phyloP scores from a whole-genome alignment of 164 flowering plant species.

The Liquidambar formosana region DNA sequence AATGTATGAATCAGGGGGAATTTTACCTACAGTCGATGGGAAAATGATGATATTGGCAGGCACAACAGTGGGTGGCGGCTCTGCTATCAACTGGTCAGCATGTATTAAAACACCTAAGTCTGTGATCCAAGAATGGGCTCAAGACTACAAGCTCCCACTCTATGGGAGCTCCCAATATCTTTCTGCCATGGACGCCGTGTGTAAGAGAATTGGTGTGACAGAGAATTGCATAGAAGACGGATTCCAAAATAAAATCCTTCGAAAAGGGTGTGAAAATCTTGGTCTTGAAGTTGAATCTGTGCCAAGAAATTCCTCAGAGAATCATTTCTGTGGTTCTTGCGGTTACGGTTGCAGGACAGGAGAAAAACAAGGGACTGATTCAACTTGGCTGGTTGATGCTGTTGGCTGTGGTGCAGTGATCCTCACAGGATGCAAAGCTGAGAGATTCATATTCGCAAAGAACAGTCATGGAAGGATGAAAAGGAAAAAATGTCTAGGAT shows the following conservation, averaged over 20 bases:
- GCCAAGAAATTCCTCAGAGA: constrained; percentile 59
- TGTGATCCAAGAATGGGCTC: constrained; percentile 58
- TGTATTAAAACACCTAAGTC: constrained; percentile 53
- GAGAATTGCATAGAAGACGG: constrained; percentile 53
- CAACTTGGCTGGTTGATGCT: constrained; percentile 82
- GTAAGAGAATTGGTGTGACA: constrained; percentile 59
- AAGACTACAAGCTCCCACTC: constrained; percentile 34
- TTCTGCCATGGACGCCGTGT: constrained; percentile 67
- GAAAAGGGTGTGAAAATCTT: constrained; percentile 67
- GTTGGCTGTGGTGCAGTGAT: constrained; percentile 66
- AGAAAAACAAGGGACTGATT: constrained; percentile 64
- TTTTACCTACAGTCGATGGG: constrained; percentile 36
- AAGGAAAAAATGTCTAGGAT: constrained; percentile 59
- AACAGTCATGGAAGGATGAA: constrained; percentile 23
- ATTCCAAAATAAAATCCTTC: constrained; percentile 61
- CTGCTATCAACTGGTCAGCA: constrained; percentile 84
- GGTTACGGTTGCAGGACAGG: constrained; percentile 61
- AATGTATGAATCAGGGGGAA: constrained; percentile 61
- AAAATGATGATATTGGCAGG: constrained; percentile 52
- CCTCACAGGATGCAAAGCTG: constrained; percentile 71
- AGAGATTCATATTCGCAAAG: constrained; percentile 48
- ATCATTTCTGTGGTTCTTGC: constrained; percentile 72
- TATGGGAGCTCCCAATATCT: constrained; percentile 43
- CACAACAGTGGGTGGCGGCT: constrained; percentile 75
- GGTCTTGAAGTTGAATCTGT: constrained; percentile 52